Base-by-base conservation (phyloP, 2,329 filamentous ascomycete species). In the Xylariaceae sp. region DNA sequence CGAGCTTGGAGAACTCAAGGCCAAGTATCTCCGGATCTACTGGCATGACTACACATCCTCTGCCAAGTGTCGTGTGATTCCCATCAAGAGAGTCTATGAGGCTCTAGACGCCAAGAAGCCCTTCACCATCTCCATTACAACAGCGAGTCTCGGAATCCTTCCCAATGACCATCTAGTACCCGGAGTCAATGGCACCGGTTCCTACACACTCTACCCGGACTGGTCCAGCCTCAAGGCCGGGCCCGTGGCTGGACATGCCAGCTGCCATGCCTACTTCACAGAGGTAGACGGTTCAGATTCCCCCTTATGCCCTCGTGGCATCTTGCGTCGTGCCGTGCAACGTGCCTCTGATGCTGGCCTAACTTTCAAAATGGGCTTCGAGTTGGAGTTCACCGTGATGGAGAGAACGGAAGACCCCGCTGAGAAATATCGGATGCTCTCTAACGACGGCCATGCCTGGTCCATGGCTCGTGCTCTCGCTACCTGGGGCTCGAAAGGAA, bases 11-110 rank as follows among this genome's bases (percentile, higher is more conserved):
- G 59, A 55, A 2, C 0, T 85, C 0, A 71, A 75, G 0, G 75
- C 85, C 3, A 84, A 86, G 61, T 92, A 87, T 67, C 73, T 95
- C 15, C 86, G 89, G 62, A 76, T 93, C 10, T 87, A 88, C 72
- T 95, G 88, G 85, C 77, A 88, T 23, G 90, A 95, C 72, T 88
- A 89, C 72, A 90, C 89, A n/a, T 84, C 84, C 1, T 88, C 82
- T 2, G 72, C 85, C 0, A 82, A 88, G 13, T 80, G 84, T 64
- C 82, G 89, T 2, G 82, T 90, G 62, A 74, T 94, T 1, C 89
- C 90, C 0, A 79, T 88, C 49, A 75, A 78, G 1, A 79, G 81
- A 47, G 82, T 86, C 23, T 69, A 77, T 35, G 76, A 76, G 2
- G 73, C 80, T 4, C 69, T 85, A 0, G 73, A 75, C 15, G 72